Conservation (phyloP, 139 green algal genomes). For the Cymbomonas tetramitiformis region DNA sequence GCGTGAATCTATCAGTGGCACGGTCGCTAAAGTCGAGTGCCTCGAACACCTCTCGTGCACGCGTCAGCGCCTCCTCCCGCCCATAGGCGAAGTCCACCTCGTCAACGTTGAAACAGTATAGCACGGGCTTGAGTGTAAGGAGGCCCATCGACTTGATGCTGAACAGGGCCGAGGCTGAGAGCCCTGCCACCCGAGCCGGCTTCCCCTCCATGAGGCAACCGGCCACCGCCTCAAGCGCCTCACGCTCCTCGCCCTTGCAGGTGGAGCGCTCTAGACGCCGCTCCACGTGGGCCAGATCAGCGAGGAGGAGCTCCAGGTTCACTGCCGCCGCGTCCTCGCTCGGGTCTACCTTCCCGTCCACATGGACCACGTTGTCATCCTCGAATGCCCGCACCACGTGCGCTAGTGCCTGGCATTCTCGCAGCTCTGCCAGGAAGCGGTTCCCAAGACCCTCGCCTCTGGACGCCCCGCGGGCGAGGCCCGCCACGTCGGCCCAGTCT, state of each 20-base stretch:
- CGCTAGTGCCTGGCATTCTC: constrained; percentile 81
- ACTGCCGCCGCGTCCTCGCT: constrained; percentile 47
- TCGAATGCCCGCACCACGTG: constrained; percentile 95
- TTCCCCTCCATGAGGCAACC: constrained; percentile 45
- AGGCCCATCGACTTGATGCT: constrained; percentile 21
- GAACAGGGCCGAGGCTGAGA: constrained; percentile 24
- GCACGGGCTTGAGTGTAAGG: constrained; percentile 34
- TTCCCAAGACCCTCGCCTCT: constrained; percentile 90
- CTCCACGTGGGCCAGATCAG: constrained; percentile 75
- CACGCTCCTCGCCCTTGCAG: constrained; percentile 44
- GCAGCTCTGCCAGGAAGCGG: constrained; percentile 92
- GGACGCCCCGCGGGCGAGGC: constrained; percentile 73
- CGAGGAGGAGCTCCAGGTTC: constrained; percentile 86
- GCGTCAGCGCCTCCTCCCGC: constrained; percentile 59
- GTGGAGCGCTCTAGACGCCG: constrained; percentile 64
- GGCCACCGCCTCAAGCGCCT: constrained; percentile 44
- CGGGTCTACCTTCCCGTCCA: constrained; percentile 57
- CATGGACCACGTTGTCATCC: constrained; percentile 84
- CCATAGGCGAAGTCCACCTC: constrained; percentile 72
- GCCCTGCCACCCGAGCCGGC: constrained; percentile 48
- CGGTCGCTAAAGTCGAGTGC: constrained; percentile 43
- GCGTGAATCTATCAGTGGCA: constrained; percentile 52
- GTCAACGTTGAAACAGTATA: constrained; percentile 67
- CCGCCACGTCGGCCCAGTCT: constrained; percentile 95
- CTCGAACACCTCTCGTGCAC: constrained; percentile 48